Evolutionary conservation across 129 eudicot species (phyloP), one percentile per base, ranked within the genome.

Genomic region (Apium graveolens): DNA sequence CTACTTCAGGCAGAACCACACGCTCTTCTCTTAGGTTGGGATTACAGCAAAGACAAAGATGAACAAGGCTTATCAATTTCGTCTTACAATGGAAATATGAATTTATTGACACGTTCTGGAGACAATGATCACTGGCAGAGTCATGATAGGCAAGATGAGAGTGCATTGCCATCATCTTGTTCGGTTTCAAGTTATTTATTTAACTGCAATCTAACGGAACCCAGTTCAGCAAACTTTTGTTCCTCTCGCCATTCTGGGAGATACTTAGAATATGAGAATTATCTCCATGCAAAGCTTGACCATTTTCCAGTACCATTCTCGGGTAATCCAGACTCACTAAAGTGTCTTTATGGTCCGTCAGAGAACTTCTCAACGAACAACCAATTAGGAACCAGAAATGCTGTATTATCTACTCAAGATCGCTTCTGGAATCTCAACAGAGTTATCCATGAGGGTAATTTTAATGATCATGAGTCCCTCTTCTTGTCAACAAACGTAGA

Each of bases 21-120:
- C 1, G 70, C 84, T 69, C 84, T 84, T 49, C 78, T 88, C 76
- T 83, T 91, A 77, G 88, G 87, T 62, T 91, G 93, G 93, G 95
- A 86, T 70, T 27, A 44, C 62, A 71, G 78, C 72, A 70, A 44
- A 38, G 76, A 75, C 18, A 70, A 80, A 32, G 81, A 82, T 41
- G 77, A 80, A 77, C 73, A 21, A 70, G 83, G 79, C n/a, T 74
- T 82, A 11, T 80, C 82, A 71, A 39, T 43, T 24, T 53, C 65
- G 31, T 21, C 78, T 60, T 74, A 32, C 63, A 66, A 70, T 11
- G 53, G 37, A 20, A 76, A 77, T 51, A 53, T 80, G 51, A 72
- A 76, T 51, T 34, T 74, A 44, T 80, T 82, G 44, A 70, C 81
- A 69, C 75, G 71, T 77, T 75, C 85, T 77, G 65, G 85, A 79